Base-by-base conservation (phyloP, 148 eudicot species). In the Amaranthus hypochondriacus region DNA sequence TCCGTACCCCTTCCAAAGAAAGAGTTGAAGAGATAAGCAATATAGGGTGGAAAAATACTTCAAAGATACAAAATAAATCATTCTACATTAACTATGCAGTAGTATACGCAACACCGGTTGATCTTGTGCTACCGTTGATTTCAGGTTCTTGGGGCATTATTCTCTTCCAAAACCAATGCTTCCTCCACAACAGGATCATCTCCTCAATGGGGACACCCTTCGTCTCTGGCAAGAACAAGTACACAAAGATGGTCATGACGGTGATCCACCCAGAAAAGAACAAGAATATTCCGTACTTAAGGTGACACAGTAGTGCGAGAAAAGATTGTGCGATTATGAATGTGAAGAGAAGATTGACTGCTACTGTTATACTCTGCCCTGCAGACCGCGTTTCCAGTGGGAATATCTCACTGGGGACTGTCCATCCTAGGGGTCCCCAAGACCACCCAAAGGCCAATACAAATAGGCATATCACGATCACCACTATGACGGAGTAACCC, bases 351-450 rank as follows among this genome's bases (percentile, higher is more conserved):
- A 93, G 87, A 71, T 93, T 93, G 44, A 90, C 93, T 54, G 93
- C 89, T 13, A 93, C 98, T 8, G 90, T 92, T 67, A 93, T 85
- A 73, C 96, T 89, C 62, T 93, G 98, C 28, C 93, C 96, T 10
- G 98, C 98, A 4, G 98, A 93, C 43, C 98, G 74, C 4, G 90
- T 90, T 75, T 93, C 96, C n/a, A 93, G 72, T 2, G 98, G 98
- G 73, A 93, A 93, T 68, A 90, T 82, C 83, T 93, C 98, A 66
- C 96, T 93, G 6, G 96, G 98, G 49, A 93, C 90, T 4, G 90
- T 81, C 98, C 98, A 93, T 3, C 98, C 98, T 48, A 93, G 76
- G 2, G 98, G 98, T 53, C 98, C 98, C 98, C 96, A 93, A 12
- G 98, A 90, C 88, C 93, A 83, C 50, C 93, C 98, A 54, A 87